Conservation (phyloP, 495 filamentous ascomycete species). For the Trichoderma reesei region DNA sequence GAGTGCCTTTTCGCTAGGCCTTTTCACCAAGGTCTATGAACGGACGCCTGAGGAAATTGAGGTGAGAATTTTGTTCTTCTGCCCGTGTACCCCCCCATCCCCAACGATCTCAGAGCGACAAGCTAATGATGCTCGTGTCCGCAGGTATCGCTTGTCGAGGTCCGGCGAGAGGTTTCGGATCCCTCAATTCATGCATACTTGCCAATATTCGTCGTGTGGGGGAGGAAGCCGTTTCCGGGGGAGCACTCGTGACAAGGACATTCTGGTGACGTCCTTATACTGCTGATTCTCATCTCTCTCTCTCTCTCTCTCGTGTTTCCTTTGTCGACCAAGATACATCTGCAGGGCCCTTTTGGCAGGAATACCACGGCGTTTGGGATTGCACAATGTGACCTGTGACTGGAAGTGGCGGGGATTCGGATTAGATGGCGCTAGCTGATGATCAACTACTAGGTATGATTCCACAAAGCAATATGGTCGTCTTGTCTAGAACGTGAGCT, state of each 20-base stretch:
- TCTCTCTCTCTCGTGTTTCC: too few species aligned
- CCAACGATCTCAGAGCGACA: slow-evolving; percentile 5
- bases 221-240: slow-evolving; percentile 36
- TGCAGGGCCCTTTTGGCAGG: too few species aligned
- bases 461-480: too few species aligned
- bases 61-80: slow-evolving; percentile 16
- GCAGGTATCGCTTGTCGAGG: slow-evolving; percentile 49
- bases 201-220: slow-evolving; percentile 44
- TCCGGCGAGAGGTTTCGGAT: slow-evolving; percentile 46
- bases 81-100: neutral
- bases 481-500: too few species aligned
- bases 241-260: neutral
- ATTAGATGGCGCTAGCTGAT: too few species aligned
- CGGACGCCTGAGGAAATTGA: slow-evolving; percentile 32
- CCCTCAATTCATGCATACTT: slow-evolving; percentile 45
- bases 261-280: neutral
- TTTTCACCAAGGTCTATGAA: slow-evolving; percentile 28
- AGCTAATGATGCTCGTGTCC: neutral
- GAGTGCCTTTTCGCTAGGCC: slow-evolving; percentile 21
- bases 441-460: too few species aligned
- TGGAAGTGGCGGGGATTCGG: too few species aligned
- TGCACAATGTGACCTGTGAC: too few species aligned
- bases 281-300: neutral
- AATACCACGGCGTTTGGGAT: too few species aligned
- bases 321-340: too few species aligned